Evolutionary conservation across 2,329 filamentous ascomycete species (phyloP), one percentile per base, ranked within the genome.

Genomic region (Neophaeococcomyces aloes): DNA sequence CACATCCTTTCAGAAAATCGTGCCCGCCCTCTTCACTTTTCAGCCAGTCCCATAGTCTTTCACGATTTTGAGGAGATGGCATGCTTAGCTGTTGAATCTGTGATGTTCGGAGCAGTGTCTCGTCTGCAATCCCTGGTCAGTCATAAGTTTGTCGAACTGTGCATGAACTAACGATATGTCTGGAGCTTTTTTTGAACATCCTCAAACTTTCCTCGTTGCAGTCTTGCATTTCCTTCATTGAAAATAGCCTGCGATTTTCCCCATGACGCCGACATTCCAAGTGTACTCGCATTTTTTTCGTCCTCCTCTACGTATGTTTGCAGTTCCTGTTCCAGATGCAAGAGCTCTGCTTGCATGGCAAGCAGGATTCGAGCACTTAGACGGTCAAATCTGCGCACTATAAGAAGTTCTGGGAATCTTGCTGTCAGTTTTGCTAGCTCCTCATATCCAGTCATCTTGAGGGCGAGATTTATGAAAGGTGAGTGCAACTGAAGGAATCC

Each of bases 401-500:
- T 21, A 8, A 25, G 27, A 11, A 11, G 14, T 14, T 42, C 38
- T 13, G 38, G 38, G 10, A 10, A 14, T 10, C 18, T 10, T 32
- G 38, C 29, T n/a, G 32, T 42, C 27, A 42, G 32, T 10, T 17
- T 11, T 3, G 38, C 38, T 8, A 32, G n/a, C 18, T 32, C 38
- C 14, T 30, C 17, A 19, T 42, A 42, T 14, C 29, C 14, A 10
- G 17, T 27, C 38, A 42, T 42, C 42, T n/a, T n/a, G n/a, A n/a
- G n/a, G n/a, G n/a, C n/a, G n/a, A n/a, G n/a, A n/a, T n/a, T n/a
- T n/a, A n/a, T n/a, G n/a, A n/a, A n/a, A n/a, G n/a, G n/a, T n/a
- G n/a, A n/a, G n/a, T n/a, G n/a, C n/a, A n/a, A n/a, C n/a, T n/a
- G n/a, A n/a, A n/a, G n/a, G n/a, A n/a, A n/a, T n/a, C n/a, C n/a